These are phyloP conservation scores for Alternaria ethzedia DNA, from an alignment of 2,329 filamentous ascomycete species.

Conservation along the genomic window DNA sequence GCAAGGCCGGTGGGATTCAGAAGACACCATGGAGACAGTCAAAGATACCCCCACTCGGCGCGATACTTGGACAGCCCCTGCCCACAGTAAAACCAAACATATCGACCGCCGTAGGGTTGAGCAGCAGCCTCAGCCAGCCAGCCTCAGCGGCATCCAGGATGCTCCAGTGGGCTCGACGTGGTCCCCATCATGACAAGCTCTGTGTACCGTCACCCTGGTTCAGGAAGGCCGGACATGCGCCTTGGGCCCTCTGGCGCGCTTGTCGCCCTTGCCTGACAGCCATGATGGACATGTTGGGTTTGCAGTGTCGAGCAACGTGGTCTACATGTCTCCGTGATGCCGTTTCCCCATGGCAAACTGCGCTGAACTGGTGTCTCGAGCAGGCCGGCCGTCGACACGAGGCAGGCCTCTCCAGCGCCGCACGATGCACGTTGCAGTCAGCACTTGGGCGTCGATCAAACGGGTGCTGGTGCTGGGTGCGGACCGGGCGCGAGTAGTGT, in stretches of 20 bases:
- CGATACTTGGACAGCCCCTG: slow-evolving; percentile 23
- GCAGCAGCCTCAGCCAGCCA: slow-evolving; percentile 26
- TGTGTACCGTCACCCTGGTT: slow-evolving; percentile 27
- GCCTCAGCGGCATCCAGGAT: slow-evolving; percentile 12
- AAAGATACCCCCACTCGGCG: slow-evolving; percentile 35
- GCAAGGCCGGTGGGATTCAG: slow-evolving; percentile 30
- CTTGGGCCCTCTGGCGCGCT: slow-evolving; percentile 6
- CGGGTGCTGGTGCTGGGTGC: slow-evolving; percentile 45
- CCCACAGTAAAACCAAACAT: slow-evolving; percentile 35
- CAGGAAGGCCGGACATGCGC: slow-evolving; percentile 16
- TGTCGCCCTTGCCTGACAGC: background rate
- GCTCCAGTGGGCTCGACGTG: slow-evolving; percentile 1
- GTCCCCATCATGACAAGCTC: slow-evolving; percentile 4
- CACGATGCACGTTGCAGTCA: slow-evolving; percentile 42
- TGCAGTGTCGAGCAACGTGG: background rate
- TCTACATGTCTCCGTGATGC: background rate
- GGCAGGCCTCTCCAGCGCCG: slow-evolving; percentile 22
- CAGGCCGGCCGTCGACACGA: slow-evolving; percentile 5
- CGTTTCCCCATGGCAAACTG: background rate
- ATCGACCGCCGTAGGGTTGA: slow-evolving; percentile 7
- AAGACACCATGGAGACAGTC: slow-evolving; percentile 34
- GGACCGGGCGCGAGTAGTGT: slow-evolving; percentile 39
- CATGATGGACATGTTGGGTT: background rate
- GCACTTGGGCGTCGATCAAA: slow-evolving; percentile 46
- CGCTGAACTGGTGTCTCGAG: slow-evolving; percentile 2